Base-by-base conservation (phyloP, 202 grass and related monocot species). In the Carex sylvatica region DNA sequence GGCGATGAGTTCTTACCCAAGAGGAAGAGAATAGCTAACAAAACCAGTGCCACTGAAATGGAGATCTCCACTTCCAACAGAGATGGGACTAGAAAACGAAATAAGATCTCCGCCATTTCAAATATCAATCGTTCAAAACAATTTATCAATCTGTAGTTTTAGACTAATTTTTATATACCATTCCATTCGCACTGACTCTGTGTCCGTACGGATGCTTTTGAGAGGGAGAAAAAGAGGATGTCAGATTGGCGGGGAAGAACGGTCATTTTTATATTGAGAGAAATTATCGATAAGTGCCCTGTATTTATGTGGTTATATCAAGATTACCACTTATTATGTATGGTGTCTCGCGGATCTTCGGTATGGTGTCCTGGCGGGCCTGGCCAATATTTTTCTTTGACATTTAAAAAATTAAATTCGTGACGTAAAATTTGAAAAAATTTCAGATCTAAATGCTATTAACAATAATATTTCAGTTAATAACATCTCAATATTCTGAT, bases 11-110 rank as follows among this genome's bases (percentile, higher is more conserved):
- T n/a, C 61, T 65, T 82, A 54, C 40, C 58, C 19, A 61, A 16
- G 23, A 94, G 80, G 19, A 80, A 23, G 81, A 83, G 79, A 19
- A 88, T 54, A 49, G 81, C 85, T 28, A 89, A 33, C 31, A 97
- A 65, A n/a, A 97, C 52, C 59, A 90, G 64, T 28, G 92, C 90
- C 9, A 89, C 85, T 75, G 87, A 78, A 79, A 90, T 36, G 83
- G 92, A 83, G 30, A 97, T 82, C 83, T 88, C 86, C 77, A 88
- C 85, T 89, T 97, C 94, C 87, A 90, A 88, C 87, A 83, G 81
- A 79, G 94, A 97, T 71, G 94, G 94, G 64, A 94, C 83, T 64
- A 94, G 82, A 44, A 91, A 83, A 5, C 83, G 65, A 86, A 91
- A 19, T 33, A 86, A 28, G 66, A 87, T 88, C 26, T 61, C 81